phyloP scores from a whole-genome alignment of 1,284 basidiomycete genomes.

The Boletus smithii region DNA sequence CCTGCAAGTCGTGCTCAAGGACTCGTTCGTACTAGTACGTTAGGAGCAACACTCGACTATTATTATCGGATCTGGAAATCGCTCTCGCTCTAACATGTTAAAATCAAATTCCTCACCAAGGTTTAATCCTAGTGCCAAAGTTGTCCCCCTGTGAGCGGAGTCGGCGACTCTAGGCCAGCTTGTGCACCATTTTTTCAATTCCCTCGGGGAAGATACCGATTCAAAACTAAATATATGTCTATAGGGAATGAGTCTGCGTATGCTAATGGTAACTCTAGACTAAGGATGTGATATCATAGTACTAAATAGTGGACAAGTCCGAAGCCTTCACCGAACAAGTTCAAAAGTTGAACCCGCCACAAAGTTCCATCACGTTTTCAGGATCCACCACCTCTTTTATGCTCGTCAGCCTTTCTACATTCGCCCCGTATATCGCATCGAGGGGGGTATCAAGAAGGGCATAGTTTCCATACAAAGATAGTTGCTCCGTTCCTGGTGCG shows the following conservation, averaged over 20 bases:
- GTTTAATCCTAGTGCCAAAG: neutral
- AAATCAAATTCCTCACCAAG: constrained; percentile 1
- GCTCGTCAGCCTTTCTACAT: constrained; percentile 38
- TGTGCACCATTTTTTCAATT: neutral
- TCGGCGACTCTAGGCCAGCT: neutral
- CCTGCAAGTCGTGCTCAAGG: constrained; percentile 10
- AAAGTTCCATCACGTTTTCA: constrained; percentile 52
- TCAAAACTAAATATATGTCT: constrained; percentile 1
- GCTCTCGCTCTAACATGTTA: neutral
- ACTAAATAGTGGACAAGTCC: constrained; percentile 10
- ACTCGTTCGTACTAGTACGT: constrained; percentile 3
- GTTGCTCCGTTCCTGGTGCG: constrained; percentile 38
- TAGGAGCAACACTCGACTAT: neutral
- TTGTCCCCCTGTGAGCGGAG: neutral
- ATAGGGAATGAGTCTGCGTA: neutral
- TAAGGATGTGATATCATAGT: constrained; percentile 5
- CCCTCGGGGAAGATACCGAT: neutral
- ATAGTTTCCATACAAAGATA: constrained; percentile 51
- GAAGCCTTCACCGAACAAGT: neutral
- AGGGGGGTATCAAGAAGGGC: constrained; percentile 48
- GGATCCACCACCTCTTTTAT: constrained; percentile 49
- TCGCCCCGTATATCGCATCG: constrained; percentile 48
- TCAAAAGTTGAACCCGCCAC: constrained; percentile 42
- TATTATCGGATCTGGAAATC: constrained; percentile 11
- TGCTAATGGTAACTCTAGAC: neutral